Evolutionary conservation across 2,329 filamentous ascomycete species (phyloP), one percentile per base, ranked within the genome.

Genomic region (Nothophoma quercina): DNA sequence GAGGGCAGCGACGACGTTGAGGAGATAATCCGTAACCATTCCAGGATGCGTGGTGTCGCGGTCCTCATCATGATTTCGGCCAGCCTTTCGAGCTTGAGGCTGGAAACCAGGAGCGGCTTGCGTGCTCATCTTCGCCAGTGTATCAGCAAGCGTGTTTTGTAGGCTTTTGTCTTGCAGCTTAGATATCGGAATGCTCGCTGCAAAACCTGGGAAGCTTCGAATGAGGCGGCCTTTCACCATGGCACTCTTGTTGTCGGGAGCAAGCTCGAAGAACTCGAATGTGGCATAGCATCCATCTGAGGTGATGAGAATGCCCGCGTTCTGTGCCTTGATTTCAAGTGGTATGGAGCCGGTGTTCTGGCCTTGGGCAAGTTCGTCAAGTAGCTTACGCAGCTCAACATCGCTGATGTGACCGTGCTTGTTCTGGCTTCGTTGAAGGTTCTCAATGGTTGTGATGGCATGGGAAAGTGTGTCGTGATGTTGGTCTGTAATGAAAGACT

Each of bases 11-110:
- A 70, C 36, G 3, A 82, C 69, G 0, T 74, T 73, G 4, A 79
- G 70, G 1, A 85, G 64, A 7, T 83, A 74, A 32, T 85, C 79
- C 0, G 81, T 85, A 0, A 87, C 75, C 10, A 85, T 70, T 2
- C 65, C 72, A 0, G 84, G 84, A 46, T 82, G 46, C 0, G 64
- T 69, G 0, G 81, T 81, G 15, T 87, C 81, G 3, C 82, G 75
- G 0, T 64, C 65, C 52, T 86, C 82, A 1, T 63, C 58, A 6
- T 74, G 63, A 0, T 53, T 4, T 1, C 68, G 35, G 0, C 65
- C 42, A 1, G 75, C 77, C 47, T 85, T 85, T 2, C 10, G 58
- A 0, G 68, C 61, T 22, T 68, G 64, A 1, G 72, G 66, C 40
- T 73, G 71, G 5, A 75, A 74, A 16, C 70, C 72, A 5, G 64